A percentile compares a stretch with the other conserved stretches of the same genome.
phyloP scores from a whole-genome alignment of 768 basidiomycete species.

The Leccinum disarticulatum region DNA sequence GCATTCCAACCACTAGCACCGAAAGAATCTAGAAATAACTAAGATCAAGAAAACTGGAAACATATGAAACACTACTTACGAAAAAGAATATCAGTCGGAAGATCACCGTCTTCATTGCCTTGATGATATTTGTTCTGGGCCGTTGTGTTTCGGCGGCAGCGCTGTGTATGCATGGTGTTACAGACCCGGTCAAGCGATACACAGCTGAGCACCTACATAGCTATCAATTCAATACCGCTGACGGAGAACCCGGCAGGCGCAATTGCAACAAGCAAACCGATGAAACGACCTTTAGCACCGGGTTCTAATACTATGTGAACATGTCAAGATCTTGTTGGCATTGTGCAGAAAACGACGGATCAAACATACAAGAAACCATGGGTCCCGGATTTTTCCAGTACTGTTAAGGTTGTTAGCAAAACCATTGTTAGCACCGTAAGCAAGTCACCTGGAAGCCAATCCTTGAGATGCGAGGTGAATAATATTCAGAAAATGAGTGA shows the following conservation, averaged over 20 bases:
- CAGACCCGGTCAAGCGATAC: conserved; percentile 13
- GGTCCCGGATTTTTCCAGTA: conserved; percentile 27
- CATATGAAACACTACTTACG: conserved; percentile 3
- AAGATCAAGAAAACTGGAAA: neutral
- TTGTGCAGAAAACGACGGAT: neutral
- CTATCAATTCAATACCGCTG: conserved; percentile 75
- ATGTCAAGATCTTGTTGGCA: neutral
- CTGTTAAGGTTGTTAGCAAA: conserved; percentile 6
- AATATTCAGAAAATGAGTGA: conserved; percentile 30
- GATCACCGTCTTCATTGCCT: conserved; percentile 74
- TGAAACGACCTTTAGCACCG: conserved; percentile 21
- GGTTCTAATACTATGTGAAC: conserved; percentile 17
- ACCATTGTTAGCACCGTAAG: too few relatives aligned
- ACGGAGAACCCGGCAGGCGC: conserved; percentile 60
- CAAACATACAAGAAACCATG: conserved; percentile 21
- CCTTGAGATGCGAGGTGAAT: conserved; percentile 8
- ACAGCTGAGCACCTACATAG: conserved; percentile 45
- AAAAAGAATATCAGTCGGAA: conserved; percentile 59
- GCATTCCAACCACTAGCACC: conserved; percentile 65
- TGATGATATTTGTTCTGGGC: conserved; percentile 77
- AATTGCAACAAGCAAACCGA: conserved; percentile 23
- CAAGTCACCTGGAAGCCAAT: conserved; percentile 18
- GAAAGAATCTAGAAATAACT: conserved; percentile 16
- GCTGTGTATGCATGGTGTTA: conserved; percentile 32
- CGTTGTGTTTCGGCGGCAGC: conserved; percentile 76